Conservation (phyloP, 441 rosid genomes). For the Brassica hybrid region DNA sequence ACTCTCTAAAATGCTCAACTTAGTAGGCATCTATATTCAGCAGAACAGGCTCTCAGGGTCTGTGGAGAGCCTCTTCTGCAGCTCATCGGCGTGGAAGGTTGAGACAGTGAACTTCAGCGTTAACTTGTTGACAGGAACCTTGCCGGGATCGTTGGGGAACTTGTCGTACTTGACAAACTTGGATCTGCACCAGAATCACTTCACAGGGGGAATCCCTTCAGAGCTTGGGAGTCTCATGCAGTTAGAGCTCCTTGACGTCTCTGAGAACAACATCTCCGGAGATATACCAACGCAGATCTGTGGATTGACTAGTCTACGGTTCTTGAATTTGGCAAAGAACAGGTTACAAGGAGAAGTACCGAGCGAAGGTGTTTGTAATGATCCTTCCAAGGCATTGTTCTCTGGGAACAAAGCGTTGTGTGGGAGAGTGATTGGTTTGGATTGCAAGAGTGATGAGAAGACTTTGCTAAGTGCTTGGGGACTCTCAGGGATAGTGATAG, state of each 20-base stretch:
- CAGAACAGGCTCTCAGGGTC: slow-evolving; percentile 66
- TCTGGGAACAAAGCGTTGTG: slow-evolving; percentile 74
- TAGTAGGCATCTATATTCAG: slow-evolving; percentile 80
- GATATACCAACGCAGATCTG: slow-evolving; percentile 69
- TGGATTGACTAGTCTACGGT: slow-evolving; percentile 50
- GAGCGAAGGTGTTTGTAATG: slow-evolving; percentile 60
- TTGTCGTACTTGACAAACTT: slow-evolving; percentile 69
- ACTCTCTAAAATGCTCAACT: slow-evolving; percentile 65
- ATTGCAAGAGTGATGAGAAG: slow-evolving; percentile 52
- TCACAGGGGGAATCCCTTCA: slow-evolving; percentile 68
- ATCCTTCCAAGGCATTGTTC: slow-evolving; percentile 53
- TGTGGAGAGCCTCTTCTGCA: slow-evolving; percentile 50
- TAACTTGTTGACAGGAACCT: slow-evolving; percentile 57
- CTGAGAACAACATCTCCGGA: slow-evolving; percentile 67
- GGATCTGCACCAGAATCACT: slow-evolving; percentile 72
- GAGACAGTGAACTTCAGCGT: slow-evolving; percentile 70
- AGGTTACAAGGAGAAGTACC: slow-evolving; percentile 73
- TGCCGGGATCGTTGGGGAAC: slow-evolving; percentile 71
- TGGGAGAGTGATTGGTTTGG: slow-evolving; percentile 51
- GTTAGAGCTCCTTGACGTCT: slow-evolving; percentile 70
- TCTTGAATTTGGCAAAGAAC: slow-evolving; percentile 66
- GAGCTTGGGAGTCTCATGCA: slow-evolving; percentile 72
- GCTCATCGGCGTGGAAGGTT: slow-evolving; percentile 66
- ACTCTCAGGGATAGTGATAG: slow-evolving; percentile 57
- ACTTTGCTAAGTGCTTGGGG: slow-evolving; percentile 58